These are phyloP conservation scores for Myriosclerotinia curreyana DNA, from an alignment of 2,329 filamentous ascomycete genomes.

Conservation along the genomic window DNA sequence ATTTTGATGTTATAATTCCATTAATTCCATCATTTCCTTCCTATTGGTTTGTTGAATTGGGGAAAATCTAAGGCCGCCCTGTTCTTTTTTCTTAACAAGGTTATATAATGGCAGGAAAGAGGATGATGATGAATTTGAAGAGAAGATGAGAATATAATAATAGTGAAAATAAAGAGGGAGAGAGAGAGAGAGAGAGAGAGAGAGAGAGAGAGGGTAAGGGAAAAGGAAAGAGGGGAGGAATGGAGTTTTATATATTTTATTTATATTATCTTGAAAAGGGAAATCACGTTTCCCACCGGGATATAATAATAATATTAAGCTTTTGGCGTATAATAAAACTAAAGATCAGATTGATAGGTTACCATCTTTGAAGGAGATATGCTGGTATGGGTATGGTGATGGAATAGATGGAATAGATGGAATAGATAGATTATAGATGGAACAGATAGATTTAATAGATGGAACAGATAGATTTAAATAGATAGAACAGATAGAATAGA, in stretches of 20 bases:
- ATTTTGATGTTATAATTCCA: not conserved
- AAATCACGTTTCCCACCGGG: slow-evolving; percentile 19
- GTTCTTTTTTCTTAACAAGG: slow-evolving; percentile 1
- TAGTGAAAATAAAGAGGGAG: too few species aligned
- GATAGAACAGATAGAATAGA: too few species aligned
- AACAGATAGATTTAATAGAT: not conserved
- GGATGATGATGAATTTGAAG: not conserved
- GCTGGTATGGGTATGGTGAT: not conserved
- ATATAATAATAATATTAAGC: too few species aligned
- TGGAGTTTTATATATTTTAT: slow-evolving; percentile 30
- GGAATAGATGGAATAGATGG: too few species aligned
- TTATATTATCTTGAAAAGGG: too few species aligned
- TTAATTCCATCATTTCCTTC: too few species aligned
- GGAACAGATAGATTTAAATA: too few species aligned
- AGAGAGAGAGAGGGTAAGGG: not conserved
- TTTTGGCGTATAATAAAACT: slow-evolving; percentile 16
- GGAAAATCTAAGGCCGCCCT: slow-evolving; percentile 10
- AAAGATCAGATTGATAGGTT: slow-evolving; percentile 21
- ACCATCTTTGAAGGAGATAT: slow-evolving; percentile 5
- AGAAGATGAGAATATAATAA: not conserved
- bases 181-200: slow-evolving; percentile 12
- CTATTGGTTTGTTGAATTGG: not conserved
- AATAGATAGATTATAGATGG: not conserved
- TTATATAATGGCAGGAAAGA: slow-evolving; percentile 7
- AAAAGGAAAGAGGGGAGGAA: slow-evolving; percentile 22